Base-by-base conservation (phyloP, 108 stramenopile species). In the Nitzschia sp. region DNA sequence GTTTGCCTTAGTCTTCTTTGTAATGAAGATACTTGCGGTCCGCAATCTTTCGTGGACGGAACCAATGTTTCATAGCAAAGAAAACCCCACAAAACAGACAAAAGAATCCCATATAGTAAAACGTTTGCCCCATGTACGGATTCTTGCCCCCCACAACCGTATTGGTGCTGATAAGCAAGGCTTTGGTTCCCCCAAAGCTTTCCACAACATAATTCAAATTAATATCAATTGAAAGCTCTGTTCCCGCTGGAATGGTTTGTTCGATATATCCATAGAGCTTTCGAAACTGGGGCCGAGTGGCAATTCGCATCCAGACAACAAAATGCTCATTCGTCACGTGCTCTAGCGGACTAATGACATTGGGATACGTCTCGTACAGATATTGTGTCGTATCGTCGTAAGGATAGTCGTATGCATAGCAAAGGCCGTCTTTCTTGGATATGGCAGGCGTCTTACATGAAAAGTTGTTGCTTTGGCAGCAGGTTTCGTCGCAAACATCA, bases 241-340 rank as follows among this genome's bases (percentile, higher is more conserved):
- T 83, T 13, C 93, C 94, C 18, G 71, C 74, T 9, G 88, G 87
- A 51, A 99, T 83, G 29, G 83, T 84, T 54, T 81, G 70, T 45
- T 96, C 87, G 66, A 98, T 95, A 48, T 83, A 93, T 17, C 98
- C 99, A 70, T 99, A 99, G 11, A 99, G 81, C 71, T 99, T 99
- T 35, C 98, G 95, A 79, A 99, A 99, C 18, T 60, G 78, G 0
- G 98, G 92, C 9, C 95, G 66, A 0, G 92, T 93, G 1, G 98
- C 98, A 2, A 86, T 81, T 17, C 98, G 81, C 99, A 99, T 99
- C 99, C 99, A 99, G 5, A 99, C 98, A 5, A 98, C 86, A 77
- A 99, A 99, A 72, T 98, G 98, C 66, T 99, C 98, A 71, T 98
- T 89, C 13, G 77, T 82, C 2, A 99, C 99, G 5, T 97, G 97